phyloP scores from a whole-genome alignment of 306 rosid genomes.

The apple (Malus domestica) region DNA sequence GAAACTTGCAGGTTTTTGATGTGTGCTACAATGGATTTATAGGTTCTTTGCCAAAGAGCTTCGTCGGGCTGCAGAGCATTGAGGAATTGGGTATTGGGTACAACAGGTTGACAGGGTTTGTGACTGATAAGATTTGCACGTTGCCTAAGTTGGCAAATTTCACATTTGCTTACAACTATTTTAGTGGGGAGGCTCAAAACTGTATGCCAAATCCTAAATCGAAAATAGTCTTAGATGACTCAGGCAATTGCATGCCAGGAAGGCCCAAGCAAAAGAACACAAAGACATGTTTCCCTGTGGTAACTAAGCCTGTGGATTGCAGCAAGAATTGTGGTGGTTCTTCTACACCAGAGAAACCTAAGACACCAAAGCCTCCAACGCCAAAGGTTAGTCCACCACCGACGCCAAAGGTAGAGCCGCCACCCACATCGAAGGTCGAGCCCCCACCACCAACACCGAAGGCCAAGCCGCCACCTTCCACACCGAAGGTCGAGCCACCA shows the following conservation, averaged over 20 bases:
- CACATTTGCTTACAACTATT: constrained; percentile 49
- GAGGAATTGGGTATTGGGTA: constrained; percentile 36
- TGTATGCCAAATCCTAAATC: constrained; percentile 21
- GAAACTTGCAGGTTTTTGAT: constrained; percentile 30
- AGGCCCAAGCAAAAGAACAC: constrained; percentile 40
- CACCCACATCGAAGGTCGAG: fast-evolving
- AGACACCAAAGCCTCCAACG: background rate
- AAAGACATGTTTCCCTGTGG: constrained; percentile 28
- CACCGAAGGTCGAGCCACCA: background rate
- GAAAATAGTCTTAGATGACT: constrained; percentile 17
- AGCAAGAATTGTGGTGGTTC: constrained; percentile 33
- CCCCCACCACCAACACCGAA: background rate
- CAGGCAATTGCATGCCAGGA: constrained; percentile 40
- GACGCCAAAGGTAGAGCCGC: background rate
- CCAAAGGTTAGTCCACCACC: background rate
- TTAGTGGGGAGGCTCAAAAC: constrained; percentile 35
- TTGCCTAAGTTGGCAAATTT: constrained; percentile 46
- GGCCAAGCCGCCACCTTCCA: background rate
- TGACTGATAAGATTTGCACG: constrained; percentile 36
- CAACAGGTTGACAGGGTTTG: constrained; percentile 48
- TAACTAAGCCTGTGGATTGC: constrained; percentile 50
- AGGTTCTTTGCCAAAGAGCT: constrained; percentile 38
- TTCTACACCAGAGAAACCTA: background rate
- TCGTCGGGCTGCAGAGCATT: constrained; percentile 29
- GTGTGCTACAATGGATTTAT: constrained; percentile 39